Evolutionary conservation across 208 protist species (phyloP), one percentile per base, ranked within the genome.

Genomic region (Acanthamoeba triangularis): DNA sequence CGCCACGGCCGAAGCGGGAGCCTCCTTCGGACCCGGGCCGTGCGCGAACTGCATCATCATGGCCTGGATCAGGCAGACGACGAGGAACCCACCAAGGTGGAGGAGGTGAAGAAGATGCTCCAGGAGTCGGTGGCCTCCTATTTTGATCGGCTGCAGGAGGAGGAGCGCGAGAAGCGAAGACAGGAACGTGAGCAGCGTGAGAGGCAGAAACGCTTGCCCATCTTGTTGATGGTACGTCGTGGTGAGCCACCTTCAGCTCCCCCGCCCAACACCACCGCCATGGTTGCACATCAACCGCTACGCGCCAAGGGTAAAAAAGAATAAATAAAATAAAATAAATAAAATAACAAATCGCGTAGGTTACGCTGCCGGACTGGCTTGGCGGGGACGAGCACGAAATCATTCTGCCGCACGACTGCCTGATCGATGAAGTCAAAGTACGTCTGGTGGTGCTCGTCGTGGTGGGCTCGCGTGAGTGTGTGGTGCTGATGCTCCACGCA

Each of bases 371-470:
- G 30, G 41, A 84, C 35, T 47, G 47, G 47, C 23, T 47, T 18
- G 76, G 76, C 10, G 76, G 76, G 3, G 47, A 47, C 35, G 20
- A 0, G 8, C 41, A 56, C 23, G 76, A 84, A 18, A 84, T 84
- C 35, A 54, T 84, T 28, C 37, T 84, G 3, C 13, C 37, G 37
- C 76, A 35, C 35, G 47, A 84, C 30, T 84, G 76, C 20, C 28
- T 84, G 14, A 84, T 84, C 13, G 76, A 84, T 23, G 76, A 84
- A 49, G 76, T 84, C 41, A 84, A 84, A 25, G 47, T 84, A 54
- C 20, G 56, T 63, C 37, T 41, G 37, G 37, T 41, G 37, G 37
- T 41, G 37, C 37, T 41, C 3, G 37, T 41, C 37, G 14, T 20
- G 11, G 14, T 20, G 16, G 14, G 52, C 52, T 56, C 5, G 11